Evolutionary conservation across 208 protist genomes (phyloP).

Genomic region (Angomonas ambiguus): DNA sequence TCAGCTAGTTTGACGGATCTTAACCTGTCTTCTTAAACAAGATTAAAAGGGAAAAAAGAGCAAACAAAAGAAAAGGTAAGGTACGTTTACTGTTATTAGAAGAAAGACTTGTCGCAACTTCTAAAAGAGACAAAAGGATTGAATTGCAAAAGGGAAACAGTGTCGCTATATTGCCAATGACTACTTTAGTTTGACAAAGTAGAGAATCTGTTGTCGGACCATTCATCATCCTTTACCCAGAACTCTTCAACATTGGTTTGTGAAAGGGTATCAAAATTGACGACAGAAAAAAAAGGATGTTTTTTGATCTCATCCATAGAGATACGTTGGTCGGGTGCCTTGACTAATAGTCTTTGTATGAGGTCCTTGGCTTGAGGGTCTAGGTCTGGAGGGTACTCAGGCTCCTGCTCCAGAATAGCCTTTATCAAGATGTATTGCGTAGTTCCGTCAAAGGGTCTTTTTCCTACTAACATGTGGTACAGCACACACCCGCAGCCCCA

Average conservation of each 20-base stretch:
- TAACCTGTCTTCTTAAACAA: too few species aligned
- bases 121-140: slow-evolving; percentile 48
- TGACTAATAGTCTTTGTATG: slow-evolving; percentile 69
- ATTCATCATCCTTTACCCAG: slow-evolving; percentile 76
- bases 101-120: slow-evolving; percentile 20
- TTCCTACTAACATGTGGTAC: slow-evolving; percentile 87
- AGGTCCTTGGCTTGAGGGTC: slow-evolving; percentile 73
- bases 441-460: slow-evolving; percentile 80
- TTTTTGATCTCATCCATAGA: slow-evolving; percentile 58
- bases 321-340: slow-evolving; percentile 59
- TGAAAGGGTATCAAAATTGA: slow-evolving; percentile 55
- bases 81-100: too few species aligned
- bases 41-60: not conserved
- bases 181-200: too few species aligned
- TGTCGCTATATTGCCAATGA: too few species aligned
- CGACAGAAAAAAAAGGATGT: slow-evolving; percentile 72
- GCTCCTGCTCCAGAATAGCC: slow-evolving; percentile 82
- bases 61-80: not conserved
- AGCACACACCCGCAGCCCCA: slow-evolving; percentile 93
- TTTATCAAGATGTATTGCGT: slow-evolving; percentile 89
- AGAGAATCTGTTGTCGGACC: slow-evolving; percentile 55
- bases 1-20: too few species aligned
- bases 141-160: slow-evolving; percentile 34
- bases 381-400: slow-evolving; percentile 54
- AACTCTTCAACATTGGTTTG: slow-evolving; percentile 31